These are phyloP conservation scores for Colletotrichum sp. DNA, from an alignment of 2,329 filamentous ascomycete genomes.

Conservation along the genomic window DNA sequence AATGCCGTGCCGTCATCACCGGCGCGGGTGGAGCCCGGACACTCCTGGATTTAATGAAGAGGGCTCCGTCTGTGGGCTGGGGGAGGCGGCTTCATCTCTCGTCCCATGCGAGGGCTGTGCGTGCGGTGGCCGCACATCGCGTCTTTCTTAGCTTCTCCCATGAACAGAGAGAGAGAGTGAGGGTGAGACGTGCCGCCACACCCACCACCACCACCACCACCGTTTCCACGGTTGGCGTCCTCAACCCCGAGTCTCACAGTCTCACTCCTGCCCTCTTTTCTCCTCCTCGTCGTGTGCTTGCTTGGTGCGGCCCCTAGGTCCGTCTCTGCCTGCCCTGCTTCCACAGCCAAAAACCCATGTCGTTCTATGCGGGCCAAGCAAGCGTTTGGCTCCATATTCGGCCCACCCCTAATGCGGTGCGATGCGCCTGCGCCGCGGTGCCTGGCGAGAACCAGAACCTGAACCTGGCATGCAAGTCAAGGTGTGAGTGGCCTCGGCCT, in stretches of 20 bases:
- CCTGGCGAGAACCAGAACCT: not conserved
- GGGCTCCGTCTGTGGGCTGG: conserved; percentile 13
- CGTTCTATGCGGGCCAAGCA: conserved; percentile 14
- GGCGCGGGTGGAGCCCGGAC: not conserved
- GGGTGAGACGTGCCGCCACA: not conserved
- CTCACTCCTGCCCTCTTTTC: not conserved
- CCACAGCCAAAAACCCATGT: not conserved
- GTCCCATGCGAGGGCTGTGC: conserved; percentile 14
- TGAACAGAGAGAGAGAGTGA: not conserved
- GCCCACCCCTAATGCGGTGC: conserved; percentile 8
- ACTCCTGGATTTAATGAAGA: conserved; percentile 18
- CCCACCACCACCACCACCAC: not conserved
- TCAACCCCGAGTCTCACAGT: not conserved
- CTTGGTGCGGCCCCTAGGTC: not conserved
- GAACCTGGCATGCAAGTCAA: not conserved
- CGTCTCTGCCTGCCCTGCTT: not conserved
- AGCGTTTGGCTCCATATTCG: conserved; percentile 11
- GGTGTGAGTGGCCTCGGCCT: conserved; percentile 9
- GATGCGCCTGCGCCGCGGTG: not conserved
- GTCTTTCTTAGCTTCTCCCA: not conserved
- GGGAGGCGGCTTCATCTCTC: conserved; percentile 11
- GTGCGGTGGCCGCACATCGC: not conserved
- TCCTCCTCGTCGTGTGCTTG: not conserved
- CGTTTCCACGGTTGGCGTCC: not conserved
- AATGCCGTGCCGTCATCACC: conserved; percentile 1